Evolutionary conservation across 2,329 filamentous ascomycete species (phyloP), one percentile per base, ranked within the genome.

Genomic region (Monosporascus sp.): DNA sequence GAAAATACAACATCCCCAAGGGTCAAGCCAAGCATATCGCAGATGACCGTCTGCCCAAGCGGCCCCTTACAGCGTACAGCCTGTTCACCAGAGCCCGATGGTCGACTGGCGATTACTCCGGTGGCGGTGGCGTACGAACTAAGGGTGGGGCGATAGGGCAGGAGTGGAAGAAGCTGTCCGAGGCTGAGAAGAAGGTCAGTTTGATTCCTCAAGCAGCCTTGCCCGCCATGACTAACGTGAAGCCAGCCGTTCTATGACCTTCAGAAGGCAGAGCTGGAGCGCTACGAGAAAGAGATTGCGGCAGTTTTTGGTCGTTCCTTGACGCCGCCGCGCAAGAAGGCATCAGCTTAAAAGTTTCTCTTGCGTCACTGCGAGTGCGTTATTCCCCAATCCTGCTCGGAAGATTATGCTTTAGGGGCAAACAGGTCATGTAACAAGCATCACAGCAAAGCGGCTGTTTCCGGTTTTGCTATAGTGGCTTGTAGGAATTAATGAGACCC

Each of bases 41-140:
- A 2, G 81, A 84, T 60, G 67, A 73, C 3, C 79, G 81, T 41
- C 56, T 70, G 36, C 80, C 80, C 57, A 76, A 74, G 65, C 60
- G 57, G 37, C 60, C 73, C 11, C 0, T 37, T 14, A 61, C 50
- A 14, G 24, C 71, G 25, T 81, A 63, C 57, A 48, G 51, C 8
- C 52, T 68, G 4, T 83, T 68, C 64, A 52, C 70, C 53, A 70
- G 71, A 62, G 62, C 70, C 11, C 70, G 70, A 53, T 74, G 67
- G 65, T 59, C 60, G 7, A 61, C 65, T 31, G 69, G 68, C 41
- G 61, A 67, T 0, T 59, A 60, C 25, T 14, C 31, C 11, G 11
- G 31, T 35, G 5, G 11, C 31, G 31, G 31, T 35, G 31, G 31
- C 31, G 5, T 35, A 35, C 31, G 31, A 35, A 35, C 5, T 14